These are phyloP conservation scores for Argentina anserina DNA, from an alignment of 306 rosid species.

Conservation along the genomic window DNA sequence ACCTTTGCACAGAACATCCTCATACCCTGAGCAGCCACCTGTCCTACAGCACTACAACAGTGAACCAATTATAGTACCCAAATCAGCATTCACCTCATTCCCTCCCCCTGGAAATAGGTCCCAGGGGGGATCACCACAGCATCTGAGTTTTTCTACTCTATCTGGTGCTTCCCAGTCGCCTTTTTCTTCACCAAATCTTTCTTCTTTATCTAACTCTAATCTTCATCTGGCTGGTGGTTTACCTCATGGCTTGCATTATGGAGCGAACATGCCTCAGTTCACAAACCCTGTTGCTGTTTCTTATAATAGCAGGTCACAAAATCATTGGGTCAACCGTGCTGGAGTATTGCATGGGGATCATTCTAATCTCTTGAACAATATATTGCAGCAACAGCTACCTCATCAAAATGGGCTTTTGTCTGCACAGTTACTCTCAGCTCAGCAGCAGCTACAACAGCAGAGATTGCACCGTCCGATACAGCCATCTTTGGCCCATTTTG, in stretches of 20 bases:
- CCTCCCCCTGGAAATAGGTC: constrained; percentile 50
- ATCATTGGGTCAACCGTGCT: constrained; percentile 52
- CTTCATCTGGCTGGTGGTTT: constrained; percentile 50
- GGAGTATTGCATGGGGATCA: constrained; percentile 55
- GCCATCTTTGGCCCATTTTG: constrained; percentile 52
- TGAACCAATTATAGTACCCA: constrained; percentile 58
- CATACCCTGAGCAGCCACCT: constrained; percentile 80
- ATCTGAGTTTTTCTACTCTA: constrained; percentile 39
- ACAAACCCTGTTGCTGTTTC: constrained; percentile 40
- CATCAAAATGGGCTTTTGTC: constrained; percentile 59
- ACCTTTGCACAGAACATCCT: constrained; percentile 76
- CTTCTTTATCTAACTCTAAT: constrained; percentile 47
- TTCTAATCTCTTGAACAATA: constrained; percentile 52
- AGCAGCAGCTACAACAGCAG: constrained; percentile 47
- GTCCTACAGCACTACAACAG: constrained; percentile 61
- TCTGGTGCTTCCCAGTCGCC: constrained; percentile 45
- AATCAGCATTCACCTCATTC: constrained; percentile 48
- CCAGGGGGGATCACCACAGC: constrained; percentile 57
- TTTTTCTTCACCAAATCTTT: constrained; percentile 40
- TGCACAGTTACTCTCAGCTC: constrained; percentile 47
- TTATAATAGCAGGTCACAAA: constrained; percentile 40
- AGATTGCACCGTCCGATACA: constrained; percentile 50
- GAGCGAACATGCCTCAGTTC: constrained; percentile 52
- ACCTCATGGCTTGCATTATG: constrained; percentile 48
- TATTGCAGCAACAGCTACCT: constrained; percentile 80